These are phyloP conservation scores for Rhodotorula sp. DNA, from an alignment of 1,284 basidiomycete genomes.

Conservation along the genomic window DNA sequence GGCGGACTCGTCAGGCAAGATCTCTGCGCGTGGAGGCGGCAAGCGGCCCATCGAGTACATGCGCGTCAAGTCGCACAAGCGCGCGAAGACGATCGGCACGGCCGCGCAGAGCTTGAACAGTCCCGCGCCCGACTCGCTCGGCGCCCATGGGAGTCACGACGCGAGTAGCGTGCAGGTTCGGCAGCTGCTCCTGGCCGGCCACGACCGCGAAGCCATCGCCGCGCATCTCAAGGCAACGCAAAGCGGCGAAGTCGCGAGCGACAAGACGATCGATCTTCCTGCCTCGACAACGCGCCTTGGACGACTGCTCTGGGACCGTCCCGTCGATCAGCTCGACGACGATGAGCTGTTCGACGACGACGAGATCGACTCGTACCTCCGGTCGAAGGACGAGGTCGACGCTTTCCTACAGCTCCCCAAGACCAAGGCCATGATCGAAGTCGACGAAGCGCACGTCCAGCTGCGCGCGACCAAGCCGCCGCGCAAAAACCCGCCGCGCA, in stretches of 20 bases:
- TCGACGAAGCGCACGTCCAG: background rate
- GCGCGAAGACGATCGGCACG: no score
- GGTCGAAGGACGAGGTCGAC: slow-evolving; percentile 55
- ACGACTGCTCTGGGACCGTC: slow-evolving; percentile 55
- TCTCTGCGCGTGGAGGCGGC: no score
- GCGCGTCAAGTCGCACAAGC: no score
- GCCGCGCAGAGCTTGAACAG: no score
- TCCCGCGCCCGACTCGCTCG: background rate
- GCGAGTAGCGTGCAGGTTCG: background rate
- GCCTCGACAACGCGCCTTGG: slow-evolving; percentile 46
- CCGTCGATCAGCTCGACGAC: slow-evolving; percentile 54
- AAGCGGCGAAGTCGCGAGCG: no score
- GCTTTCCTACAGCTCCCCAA: slow-evolving; percentile 47
- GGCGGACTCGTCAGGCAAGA: no score
- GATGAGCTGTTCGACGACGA: slow-evolving; percentile 61
- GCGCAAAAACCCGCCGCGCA: background rate
- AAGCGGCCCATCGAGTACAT: no score
- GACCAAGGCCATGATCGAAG: slow-evolving; percentile 13
- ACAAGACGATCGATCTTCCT: background rate
- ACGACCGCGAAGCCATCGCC: background rate
- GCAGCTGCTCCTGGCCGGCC: slow-evolving; percentile 26
- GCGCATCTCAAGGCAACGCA: slow-evolving; percentile 4
- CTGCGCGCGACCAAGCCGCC: background rate
- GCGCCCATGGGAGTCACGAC: background rate
- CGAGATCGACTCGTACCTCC: slow-evolving; percentile 59